Percentiles rank a stretch among this genome's conserved stretches.
Evolutionary conservation across 1,284 basidiomycete species (phyloP).

Genomic region (Fomitopsis schrenkii): DNA sequence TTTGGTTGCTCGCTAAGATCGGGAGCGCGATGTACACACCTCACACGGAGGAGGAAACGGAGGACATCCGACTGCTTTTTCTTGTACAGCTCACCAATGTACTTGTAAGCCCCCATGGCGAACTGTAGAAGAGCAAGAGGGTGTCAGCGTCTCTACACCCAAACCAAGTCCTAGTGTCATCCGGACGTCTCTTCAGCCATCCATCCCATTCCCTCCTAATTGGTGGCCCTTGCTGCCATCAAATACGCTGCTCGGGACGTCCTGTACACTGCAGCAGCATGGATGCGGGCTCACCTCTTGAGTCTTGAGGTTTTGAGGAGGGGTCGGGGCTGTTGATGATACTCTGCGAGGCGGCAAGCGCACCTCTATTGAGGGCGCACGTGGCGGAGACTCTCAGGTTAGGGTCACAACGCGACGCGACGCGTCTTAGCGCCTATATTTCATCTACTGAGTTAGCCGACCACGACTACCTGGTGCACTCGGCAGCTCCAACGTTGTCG

Average conservation of each 20-base stretch:
- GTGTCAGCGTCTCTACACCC: constrained; percentile 11
- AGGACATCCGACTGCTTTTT: constrained; percentile 97
- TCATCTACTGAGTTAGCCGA: neutral
- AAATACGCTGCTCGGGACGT: neutral
- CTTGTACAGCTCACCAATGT: constrained; percentile 94
- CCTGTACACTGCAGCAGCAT: constrained; percentile 10
- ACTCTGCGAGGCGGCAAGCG: neutral
- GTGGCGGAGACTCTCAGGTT: neutral
- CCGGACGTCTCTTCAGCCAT: constrained; percentile 21
- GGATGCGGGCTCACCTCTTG: constrained; percentile 25
- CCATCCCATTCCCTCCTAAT: constrained; percentile 23
- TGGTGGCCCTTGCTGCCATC: constrained; percentile 6
- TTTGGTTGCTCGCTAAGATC: neutral
- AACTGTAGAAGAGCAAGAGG: constrained; percentile 14
- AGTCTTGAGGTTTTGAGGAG: constrained; percentile 29
- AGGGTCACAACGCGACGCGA: constrained; percentile 1
- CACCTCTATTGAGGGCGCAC: neutral
- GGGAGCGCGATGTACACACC: constrained; percentile 48
- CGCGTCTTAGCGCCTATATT: neutral
- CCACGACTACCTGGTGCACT: no score
- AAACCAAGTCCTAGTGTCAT: constrained; percentile 17
- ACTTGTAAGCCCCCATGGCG: constrained; percentile 91
- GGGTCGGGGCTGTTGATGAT: constrained; percentile 23
- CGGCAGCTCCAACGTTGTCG: no score
- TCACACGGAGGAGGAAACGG: constrained; percentile 96